phyloP scores from a whole-genome alignment of 2,329 filamentous ascomycete species.

The Colletotrichum australisinense region DNA sequence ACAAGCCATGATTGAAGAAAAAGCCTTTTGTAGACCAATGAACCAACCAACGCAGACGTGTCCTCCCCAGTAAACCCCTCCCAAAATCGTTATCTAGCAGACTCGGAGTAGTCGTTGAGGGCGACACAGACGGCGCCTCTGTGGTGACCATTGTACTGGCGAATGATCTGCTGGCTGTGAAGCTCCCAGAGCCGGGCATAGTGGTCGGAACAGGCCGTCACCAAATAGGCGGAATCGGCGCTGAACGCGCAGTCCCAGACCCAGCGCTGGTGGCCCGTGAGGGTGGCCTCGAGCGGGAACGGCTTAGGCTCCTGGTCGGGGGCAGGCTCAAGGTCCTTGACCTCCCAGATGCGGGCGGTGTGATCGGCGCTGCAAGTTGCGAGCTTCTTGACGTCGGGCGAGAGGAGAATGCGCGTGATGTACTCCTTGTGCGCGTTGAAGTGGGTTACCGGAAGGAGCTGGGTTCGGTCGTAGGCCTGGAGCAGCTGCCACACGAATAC shows the following conservation, averaged over 20 bases:
- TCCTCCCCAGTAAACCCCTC: background rate
- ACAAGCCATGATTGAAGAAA: conserved; percentile 15
- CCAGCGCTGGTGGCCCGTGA: conserved; percentile 93
- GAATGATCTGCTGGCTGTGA: conserved; percentile 85
- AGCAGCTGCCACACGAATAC: conserved; percentile 98
- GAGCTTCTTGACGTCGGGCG: conserved; percentile 92
- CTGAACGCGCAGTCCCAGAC: conserved; percentile 98
- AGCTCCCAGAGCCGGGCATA: conserved; percentile 94
- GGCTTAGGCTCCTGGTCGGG: conserved; percentile 60
- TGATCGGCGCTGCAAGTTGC: conserved; percentile 95
- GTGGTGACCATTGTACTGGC: conserved; percentile 96
- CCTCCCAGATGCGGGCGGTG: conserved; percentile 95
- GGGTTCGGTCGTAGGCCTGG: conserved; percentile 83
- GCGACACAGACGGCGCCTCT: conserved; percentile 92
- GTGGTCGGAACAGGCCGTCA: conserved; percentile 93
- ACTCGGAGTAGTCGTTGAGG: conserved; percentile 84
- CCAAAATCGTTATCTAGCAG: conserved; percentile 43
- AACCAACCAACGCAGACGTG: conserved; percentile 7
- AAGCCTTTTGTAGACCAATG: conserved; percentile 15
- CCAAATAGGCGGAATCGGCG: conserved; percentile 91
- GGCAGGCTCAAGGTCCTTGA: conserved; percentile 73
- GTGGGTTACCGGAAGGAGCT: conserved; percentile 86
- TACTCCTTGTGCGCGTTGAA: conserved; percentile 94
- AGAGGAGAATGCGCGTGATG: conserved; percentile 91
- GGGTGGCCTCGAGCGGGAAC: conserved; percentile 86